Conservation (phyloP, 1,139 yeast genomes). For the Nadsonia starkeyi-henricii region DNA sequence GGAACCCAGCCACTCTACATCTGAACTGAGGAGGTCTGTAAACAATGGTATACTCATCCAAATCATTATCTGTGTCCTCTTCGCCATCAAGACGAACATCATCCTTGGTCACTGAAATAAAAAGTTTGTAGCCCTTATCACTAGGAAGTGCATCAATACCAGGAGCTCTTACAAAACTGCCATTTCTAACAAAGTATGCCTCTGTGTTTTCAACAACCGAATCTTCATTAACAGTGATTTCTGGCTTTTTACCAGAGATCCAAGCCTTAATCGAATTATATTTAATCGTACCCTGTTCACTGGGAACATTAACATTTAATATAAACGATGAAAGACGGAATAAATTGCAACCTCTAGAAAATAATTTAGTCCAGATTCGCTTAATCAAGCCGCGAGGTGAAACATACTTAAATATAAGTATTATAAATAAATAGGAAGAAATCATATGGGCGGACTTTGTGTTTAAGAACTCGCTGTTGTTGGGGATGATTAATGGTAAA, state of each 20-base stretch:
- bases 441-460: constrained; percentile 2
- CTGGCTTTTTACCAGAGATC: constrained; percentile 35
- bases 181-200: constrained; percentile 39
- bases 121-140: constrained; percentile 43
- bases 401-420: constrained; percentile 17
- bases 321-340: constrained; percentile 70
- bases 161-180: constrained; percentile 76
- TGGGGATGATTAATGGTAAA: constrained; percentile 16
- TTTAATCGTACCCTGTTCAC: constrained; percentile 59
- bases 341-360: constrained; percentile 40
- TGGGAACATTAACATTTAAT: constrained; percentile 49
- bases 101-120: constrained; percentile 71
- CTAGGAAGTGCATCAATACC: constrained; percentile 57
- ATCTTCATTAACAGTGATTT: constrained; percentile 39
- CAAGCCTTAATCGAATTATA: constrained; percentile 40
- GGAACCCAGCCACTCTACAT: constrained; percentile 39
- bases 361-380: constrained; percentile 49
- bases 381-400: constrained; percentile 13
- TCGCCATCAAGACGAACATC: constrained; percentile 45
- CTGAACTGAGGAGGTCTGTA: constrained; percentile 77
- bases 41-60: constrained; percentile 57
- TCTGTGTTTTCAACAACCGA: constrained; percentile 10
- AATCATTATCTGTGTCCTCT: constrained; percentile 28
- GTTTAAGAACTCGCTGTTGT: constrained; percentile 6
- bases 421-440: constrained; percentile 6